Base-by-base conservation (phyloP, 2,329 filamentous ascomycete species). In the Mollisia scopiformis region DNA sequence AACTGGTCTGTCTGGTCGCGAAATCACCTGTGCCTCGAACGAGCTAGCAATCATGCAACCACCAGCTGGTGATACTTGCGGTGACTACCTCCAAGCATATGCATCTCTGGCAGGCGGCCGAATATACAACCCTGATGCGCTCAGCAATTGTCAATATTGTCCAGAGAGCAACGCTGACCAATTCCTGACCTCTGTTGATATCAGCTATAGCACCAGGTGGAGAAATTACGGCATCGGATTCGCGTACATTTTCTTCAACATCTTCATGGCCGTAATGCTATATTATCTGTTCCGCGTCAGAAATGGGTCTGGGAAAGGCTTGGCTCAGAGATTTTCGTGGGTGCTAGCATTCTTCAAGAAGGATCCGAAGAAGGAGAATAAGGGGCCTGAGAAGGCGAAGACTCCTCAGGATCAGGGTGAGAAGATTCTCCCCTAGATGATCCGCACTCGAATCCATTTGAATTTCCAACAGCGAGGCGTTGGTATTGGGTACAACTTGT, bases 1-100 rank as follows among this genome's bases (percentile, higher is more conserved):
- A 0, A 85, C 84, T 0, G 91, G 86, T 7, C 79, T 97, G 3
- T 88, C 89, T 43, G 88, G 89, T 67, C 85, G 85, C 0, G 51
- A 76, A 0, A 86, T 94, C 30, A 68, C 72, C 0, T 97, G 93
- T 74, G 84, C 90, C 2, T 64, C 73, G 7, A 90, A 88, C 71
- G 93, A 97, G 74, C 80, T 86, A 61, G 79, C 91, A 28, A 72
- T 77, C 11, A 88, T 97, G 71, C 75, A 85, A 19, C 88, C 92
- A 0, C 80, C 84, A 0, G 54, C 73, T 0, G 81, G 81, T 16
- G 61, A 77, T 69, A 88, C 81, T 0, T 93, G 91, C 71, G 73
- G 69, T 0, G 69, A 82, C 14, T 93, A 91, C 71, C 73, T 92
- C 65, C 46, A 65, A 0, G 39, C 70, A 0, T 90, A 83, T 69